Conservation (phyloP, 1,139 yeast genomes). For the Saccharomycopsis hybrid region DNA sequence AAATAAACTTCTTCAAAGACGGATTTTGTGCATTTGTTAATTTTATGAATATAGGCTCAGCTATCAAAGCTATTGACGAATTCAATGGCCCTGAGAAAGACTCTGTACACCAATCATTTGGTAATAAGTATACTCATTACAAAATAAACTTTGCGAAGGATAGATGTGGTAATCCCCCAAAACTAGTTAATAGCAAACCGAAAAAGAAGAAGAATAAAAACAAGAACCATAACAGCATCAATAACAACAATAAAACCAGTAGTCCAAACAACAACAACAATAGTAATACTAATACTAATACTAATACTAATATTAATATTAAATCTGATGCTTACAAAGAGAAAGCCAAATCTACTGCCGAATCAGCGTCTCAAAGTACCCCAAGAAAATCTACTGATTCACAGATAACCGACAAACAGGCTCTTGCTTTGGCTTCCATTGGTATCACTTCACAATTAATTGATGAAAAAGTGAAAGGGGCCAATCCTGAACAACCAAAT, state of each 20-base stretch:
- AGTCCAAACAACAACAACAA: no score
- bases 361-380: no score
- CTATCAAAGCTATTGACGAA: conserved; percentile 76
- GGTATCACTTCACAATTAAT: conserved; percentile 15
- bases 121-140: conserved; percentile 36
- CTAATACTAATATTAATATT: no score
- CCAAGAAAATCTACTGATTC: neutral
- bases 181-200: conserved; percentile 27
- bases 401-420: conserved; percentile 15
- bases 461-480: conserved; percentile 13
- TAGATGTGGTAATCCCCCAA: conserved; percentile 83
- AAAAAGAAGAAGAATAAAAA: conserved; percentile 16
- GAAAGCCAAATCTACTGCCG: no score
- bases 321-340: no score
- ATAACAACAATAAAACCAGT: conserved; percentile 2
- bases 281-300: no score
- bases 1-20: conserved; percentile 76
- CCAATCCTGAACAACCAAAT: neutral
- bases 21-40: conserved; percentile 91
- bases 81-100: conserved; percentile 36
- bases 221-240: conserved; percentile 9
- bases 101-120: conserved; percentile 30
- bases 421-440: conserved; percentile 20
- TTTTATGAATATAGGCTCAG: conserved; percentile 79
- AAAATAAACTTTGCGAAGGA: conserved; percentile 89